Evolutionary conservation across 306 rosid species (phyloP), one percentile per base, ranked within the genome.

Genomic region (Carpinus viminea): DNA sequence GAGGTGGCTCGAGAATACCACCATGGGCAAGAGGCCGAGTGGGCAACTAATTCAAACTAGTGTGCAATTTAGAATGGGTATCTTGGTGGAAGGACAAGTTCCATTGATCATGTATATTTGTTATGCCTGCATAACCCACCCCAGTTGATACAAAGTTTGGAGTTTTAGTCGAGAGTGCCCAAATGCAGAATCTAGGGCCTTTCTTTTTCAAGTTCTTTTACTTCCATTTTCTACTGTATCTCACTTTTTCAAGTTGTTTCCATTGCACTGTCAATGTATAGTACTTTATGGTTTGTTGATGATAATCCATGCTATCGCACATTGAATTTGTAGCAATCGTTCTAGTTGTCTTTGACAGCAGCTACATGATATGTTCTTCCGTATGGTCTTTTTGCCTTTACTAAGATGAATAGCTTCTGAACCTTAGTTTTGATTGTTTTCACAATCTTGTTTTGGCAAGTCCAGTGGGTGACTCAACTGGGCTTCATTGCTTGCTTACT

Each of bases 1-100:
- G 87, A 38, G 83, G 84, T 69, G 88, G 89, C 55, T 80, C 53
- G 48, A 80, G 87, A 65, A 91, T 89, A 88, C 89, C 83, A 7
- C 95, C 86, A 2, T 85, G 93, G 95, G 86, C 89, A 82, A 88
- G 97, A 79, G 94, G 81, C 46, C 91, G 93, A 60, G 81, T 87
- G 82, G 92, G 91, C 82, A 84, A 88, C 79, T 92, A 68, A 85
- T 31, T 13, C 55, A 8, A 26, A 4, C 70, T 36, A 34, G 47
- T 12, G 45, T 68, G 74, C 43, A 55, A 56, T n/a, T 24, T n/a
- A 16, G 59, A 74, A 57, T 41, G 38, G 74, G 24, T 50, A 36
- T 74, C 17, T 53, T 61, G 77, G 7, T 17, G 45, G 24, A 13
- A 74, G 16, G 52, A 48, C 52, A 48, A 48, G 45, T n/a, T 4